Conservation (phyloP, 2,329 filamentous ascomycete species). For the Apiospora koreana region DNA sequence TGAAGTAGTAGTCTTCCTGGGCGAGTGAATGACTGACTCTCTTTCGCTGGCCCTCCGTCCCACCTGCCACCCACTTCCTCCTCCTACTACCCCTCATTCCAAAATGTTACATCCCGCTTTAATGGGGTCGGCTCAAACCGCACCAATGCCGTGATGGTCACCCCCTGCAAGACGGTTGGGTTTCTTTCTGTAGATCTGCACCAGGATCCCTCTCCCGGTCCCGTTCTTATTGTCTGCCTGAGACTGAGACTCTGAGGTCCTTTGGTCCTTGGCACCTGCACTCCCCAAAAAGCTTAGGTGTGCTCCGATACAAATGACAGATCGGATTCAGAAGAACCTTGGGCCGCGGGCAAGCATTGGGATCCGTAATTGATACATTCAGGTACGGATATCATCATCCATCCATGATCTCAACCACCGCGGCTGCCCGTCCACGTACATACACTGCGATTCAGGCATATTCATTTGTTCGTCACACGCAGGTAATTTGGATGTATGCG, state of each 20-base stretch:
- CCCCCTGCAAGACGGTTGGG: neutral
- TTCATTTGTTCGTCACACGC: neutral
- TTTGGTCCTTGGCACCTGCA: neutral
- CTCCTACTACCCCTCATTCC: neutral
- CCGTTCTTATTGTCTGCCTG: neutral
- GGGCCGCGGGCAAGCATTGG: neutral
- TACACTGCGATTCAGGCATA: neutral
- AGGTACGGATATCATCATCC: neutral
- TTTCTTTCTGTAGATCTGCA: neutral
- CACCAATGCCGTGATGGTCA: neutral
- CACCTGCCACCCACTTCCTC: neutral
- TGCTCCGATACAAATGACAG: neutral
- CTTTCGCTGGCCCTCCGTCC: neutral
- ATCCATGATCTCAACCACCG: neutral
- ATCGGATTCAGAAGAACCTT: neutral
- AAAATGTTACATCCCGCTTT: neutral
- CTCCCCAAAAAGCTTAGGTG: neutral
- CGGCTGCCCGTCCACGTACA: neutral
- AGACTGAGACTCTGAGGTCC: neutral
- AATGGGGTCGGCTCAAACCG: constrained; percentile 1
- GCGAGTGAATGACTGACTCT: neutral
- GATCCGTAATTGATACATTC: neutral
- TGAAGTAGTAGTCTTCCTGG: neutral
- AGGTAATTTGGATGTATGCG: neutral
- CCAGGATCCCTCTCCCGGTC: neutral